Evolutionary conservation across 177 flowering plant genomes (phyloP).

Genomic region (Tripterygium wilfordii): DNA sequence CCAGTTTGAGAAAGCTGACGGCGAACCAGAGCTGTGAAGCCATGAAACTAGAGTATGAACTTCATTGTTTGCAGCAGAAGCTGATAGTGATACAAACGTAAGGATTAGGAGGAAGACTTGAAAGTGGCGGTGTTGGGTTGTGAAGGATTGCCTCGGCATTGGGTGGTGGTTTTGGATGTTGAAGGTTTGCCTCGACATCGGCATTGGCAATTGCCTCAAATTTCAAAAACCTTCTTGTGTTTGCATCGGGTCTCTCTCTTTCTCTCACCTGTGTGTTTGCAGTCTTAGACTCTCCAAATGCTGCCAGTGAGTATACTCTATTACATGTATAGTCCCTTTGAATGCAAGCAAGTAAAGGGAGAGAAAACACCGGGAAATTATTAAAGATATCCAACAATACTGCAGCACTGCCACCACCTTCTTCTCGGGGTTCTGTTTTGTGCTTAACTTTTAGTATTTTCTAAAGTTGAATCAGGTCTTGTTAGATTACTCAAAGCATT

Average conservation of each 20-base stretch:
- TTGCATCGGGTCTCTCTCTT: conserved; percentile 62
- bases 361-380: too few relatives aligned
- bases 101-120: conserved; percentile 10
- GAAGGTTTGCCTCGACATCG: conserved; percentile 34
- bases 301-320: background rate
- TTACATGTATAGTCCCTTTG: conserved; percentile 8
- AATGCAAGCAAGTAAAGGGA: conserved; percentile 14
- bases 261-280: conserved; percentile 1
- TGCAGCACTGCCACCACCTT: conserved; percentile 16
- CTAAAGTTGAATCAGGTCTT: conserved; percentile 1
- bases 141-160: conserved; percentile 28
- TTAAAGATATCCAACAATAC: conserved; percentile 7
- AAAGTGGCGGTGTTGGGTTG: conserved; percentile 11
- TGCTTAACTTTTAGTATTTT: conserved; percentile 11
- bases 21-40: conserved; percentile 34
- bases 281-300: background rate
- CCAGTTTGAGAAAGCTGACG: conserved; percentile 45
- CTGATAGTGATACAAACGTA: background rate
- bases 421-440: conserved; percentile 52
- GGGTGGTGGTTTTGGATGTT: conserved; percentile 18
- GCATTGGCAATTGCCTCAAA: conserved; percentile 38
- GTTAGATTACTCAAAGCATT: conserved; percentile 5
- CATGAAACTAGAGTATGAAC: conserved; percentile 46
- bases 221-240: conserved; percentile 41
- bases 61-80: conserved; percentile 34